phyloP scores from a whole-genome alignment of 2,329 filamentous ascomycete species.

The Colletotrichum nymphaeae region DNA sequence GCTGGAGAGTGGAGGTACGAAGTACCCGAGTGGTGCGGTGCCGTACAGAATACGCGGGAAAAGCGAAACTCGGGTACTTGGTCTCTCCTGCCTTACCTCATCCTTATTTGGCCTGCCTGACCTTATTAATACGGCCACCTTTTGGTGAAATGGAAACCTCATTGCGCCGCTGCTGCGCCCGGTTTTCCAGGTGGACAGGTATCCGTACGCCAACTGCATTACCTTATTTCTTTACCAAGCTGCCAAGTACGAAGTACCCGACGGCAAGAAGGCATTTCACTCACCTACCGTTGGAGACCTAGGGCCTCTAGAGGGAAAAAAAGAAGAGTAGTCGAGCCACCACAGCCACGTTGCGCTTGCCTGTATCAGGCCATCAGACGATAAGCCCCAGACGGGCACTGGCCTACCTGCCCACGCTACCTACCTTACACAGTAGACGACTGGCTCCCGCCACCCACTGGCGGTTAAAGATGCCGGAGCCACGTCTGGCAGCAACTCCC shows the following conservation, averaged over 20 bases:
- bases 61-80: neutral
- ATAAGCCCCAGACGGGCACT: neutral
- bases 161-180: conserved; percentile 25
- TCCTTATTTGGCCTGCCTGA: too few species aligned
- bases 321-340: neutral
- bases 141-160: neutral
- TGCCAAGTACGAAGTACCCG: neutral
- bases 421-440: too few species aligned
- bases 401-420: neutral
- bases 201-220: neutral
- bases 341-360: neutral
- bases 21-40: neutral
- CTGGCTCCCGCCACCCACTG: neutral
- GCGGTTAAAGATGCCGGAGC: neutral
- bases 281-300: neutral
- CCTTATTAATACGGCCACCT: too few species aligned
- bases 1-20: neutral
- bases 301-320: neutral
- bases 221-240: neutral
- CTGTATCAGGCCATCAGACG: too few species aligned
- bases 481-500: too few species aligned
- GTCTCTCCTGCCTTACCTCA: neutral
- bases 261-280: neutral
- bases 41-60: conserved; percentile 21
- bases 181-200: conserved; percentile 24